Evolutionary conservation across 75 land plant species (phyloP), one percentile per base, ranked within the genome.

Genomic region (Adiantum capillusveneris): DNA sequence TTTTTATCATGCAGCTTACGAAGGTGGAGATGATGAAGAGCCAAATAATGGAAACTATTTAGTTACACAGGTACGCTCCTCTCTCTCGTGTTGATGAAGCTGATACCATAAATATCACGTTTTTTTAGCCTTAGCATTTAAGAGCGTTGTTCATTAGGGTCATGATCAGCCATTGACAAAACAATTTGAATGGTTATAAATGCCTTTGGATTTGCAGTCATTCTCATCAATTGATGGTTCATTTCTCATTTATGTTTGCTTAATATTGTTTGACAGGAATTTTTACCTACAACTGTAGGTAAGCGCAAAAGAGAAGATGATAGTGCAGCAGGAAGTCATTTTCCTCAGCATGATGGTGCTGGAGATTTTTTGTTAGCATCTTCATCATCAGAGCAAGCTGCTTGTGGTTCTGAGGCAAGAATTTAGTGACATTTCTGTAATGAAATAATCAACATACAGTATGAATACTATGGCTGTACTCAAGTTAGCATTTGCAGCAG

Each of bases 271-370:
- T 65, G 44, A 31, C 82, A 87, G 88, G 88, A 87, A 59, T 87
- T 87, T 25, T 81, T 87, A 60, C 71, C 60, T 24, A 28, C 65
- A 29, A 45, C 79, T 22, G 21, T 84, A 58, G 88, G 85, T 22
- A 87, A 87, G 66, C 42, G 88, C 53, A 87, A 84, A 42, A 79
- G 88, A 21, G 92, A 87, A 0, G 88, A 84, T 37, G 65, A 64
- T 31, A 19, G 71, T 53, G 45, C 69, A 13, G 43, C 68, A 58
- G 73, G 75, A 58, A 76, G 74, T 1, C 84, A 71, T 44, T 81
- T 87, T 11, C 92, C 92, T 14, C 92, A 87, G 63, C 88, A 79
- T 59, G 92, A 87, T 74, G 92, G 92, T 62, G 72, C 85, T 28
- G 81, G 75, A 31, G 88, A 87, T 56, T 57, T 60, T 51, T 7